These are phyloP conservation scores for Pleurostoma richardsiae DNA, from an alignment of 2,329 filamentous ascomycete genomes.

Conservation along the genomic window DNA sequence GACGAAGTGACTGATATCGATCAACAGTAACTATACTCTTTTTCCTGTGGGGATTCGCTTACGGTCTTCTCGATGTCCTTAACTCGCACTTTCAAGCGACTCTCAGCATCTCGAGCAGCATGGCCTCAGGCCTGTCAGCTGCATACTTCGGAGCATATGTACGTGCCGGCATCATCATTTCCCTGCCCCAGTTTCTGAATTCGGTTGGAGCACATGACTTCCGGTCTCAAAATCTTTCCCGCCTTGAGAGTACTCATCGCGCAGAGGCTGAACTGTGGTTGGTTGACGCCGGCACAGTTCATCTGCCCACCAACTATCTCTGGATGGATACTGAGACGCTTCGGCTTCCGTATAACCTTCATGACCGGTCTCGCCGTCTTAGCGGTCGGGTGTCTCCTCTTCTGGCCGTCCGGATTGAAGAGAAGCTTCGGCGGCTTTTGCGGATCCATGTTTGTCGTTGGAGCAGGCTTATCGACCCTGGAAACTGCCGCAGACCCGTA, in stretches of 20 bases:
- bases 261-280: too few species aligned
- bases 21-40: slow-evolving; percentile 25
- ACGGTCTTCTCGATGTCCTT: slow-evolving; percentile 32
- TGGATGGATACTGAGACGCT: slow-evolving; percentile 54
- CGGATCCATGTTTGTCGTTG: slow-evolving; percentile 45
- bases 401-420: slow-evolving; percentile 53
- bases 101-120: slow-evolving; percentile 36
- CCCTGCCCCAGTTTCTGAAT: too few species aligned
- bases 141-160: slow-evolving; percentile 44
- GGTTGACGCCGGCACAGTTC: slow-evolving; percentile 5
- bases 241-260: too few species aligned
- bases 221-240: too few species aligned
- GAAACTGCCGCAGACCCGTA: slow-evolving; percentile 54
- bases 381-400: slow-evolving; percentile 50
- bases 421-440: slow-evolving; percentile 55
- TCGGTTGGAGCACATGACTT: too few species aligned
- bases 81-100: slow-evolving; percentile 44
- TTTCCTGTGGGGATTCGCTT: slow-evolving; percentile 30
- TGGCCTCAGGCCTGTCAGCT: slow-evolving; percentile 41
- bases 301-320: slow-evolving; percentile 30
- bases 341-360: slow-evolving; percentile 63
- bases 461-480: slow-evolving; percentile 37
- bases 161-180: slow-evolving; percentile 8
- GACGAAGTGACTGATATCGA: not conserved
- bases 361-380: slow-evolving; percentile 55